Percentiles rank a stretch among this genome's conserved stretches.
Evolutionary conservation across 164 flowering plant genomes (phyloP).

Genomic region (Kalanchoe fedtschenkoi): DNA sequence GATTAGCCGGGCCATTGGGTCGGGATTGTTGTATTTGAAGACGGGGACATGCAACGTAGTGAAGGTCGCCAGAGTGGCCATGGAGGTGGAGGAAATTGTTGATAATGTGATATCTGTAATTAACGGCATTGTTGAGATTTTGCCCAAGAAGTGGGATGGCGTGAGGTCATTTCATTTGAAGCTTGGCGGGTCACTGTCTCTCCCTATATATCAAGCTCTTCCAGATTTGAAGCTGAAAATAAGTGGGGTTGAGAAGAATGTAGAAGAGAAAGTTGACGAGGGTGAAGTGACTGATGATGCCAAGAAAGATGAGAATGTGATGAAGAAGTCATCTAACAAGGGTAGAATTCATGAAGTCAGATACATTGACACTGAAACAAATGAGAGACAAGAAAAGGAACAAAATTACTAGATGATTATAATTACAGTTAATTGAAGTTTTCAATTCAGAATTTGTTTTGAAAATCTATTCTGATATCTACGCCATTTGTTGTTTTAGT

Average conservation of each 20-base stretch:
- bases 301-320: slow-evolving; percentile 12
- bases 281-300: slow-evolving; percentile 8
- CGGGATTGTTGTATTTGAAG: slow-evolving; percentile 47
- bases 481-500: too few species aligned
- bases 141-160: slow-evolving; percentile 58
- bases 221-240: slow-evolving; percentile 64
- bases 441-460: too few species aligned
- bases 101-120: slow-evolving; percentile 54
- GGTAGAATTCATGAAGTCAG: slow-evolving; percentile 52
- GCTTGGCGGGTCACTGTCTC: slow-evolving; percentile 51
- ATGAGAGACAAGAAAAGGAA: slow-evolving; percentile 17
- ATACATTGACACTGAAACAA: slow-evolving; percentile 33
- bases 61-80: slow-evolving; percentile 41
- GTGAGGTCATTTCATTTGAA: slow-evolving; percentile 67
- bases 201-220: slow-evolving; percentile 63
- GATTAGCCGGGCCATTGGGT: slow-evolving; percentile 33
- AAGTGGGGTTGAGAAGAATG: slow-evolving; percentile 25
- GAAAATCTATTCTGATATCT: too few species aligned
- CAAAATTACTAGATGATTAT: too few species aligned
- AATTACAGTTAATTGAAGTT: too few species aligned
- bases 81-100: slow-evolving; percentile 41
- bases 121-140: slow-evolving; percentile 40
- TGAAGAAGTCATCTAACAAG: slow-evolving; percentile 26
- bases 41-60: slow-evolving; percentile 70
- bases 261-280: slow-evolving; percentile 8